These are phyloP conservation scores for Penicillium glabrum DNA, from an alignment of 2,329 filamentous ascomycete species.

Conservation along the genomic window DNA sequence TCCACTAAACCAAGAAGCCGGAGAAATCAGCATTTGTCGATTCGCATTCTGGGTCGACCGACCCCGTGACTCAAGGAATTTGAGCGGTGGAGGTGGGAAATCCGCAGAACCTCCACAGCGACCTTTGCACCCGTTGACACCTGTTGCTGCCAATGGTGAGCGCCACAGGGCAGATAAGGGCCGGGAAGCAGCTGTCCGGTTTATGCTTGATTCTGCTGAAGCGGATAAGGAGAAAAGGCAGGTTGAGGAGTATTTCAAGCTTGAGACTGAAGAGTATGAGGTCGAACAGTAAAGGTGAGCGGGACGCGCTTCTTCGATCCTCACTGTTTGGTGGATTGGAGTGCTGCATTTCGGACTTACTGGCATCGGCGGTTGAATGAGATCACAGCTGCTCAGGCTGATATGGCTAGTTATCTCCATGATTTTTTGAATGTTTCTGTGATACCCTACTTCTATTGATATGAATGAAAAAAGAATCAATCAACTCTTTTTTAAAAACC, in stretches of 20 bases:
- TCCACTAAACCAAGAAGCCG: conserved; percentile 76
- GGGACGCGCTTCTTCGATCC: neutral
- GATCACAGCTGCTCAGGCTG: neutral
- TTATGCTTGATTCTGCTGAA: conserved; percentile 79
- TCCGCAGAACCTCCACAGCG: conserved; percentile 13
- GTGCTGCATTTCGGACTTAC: neutral
- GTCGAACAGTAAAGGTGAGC: conserved; percentile 33
- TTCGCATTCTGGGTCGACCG: conserved; percentile 57
- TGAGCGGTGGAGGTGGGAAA: conserved; percentile 6
- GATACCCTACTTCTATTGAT: conserved; percentile 1
- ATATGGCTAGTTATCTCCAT: neutral
- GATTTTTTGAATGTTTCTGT: neutral
- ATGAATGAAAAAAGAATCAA: neutral
- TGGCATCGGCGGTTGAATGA: neutral
- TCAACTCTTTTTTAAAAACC: neutral
- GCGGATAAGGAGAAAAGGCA: conserved; percentile 69
- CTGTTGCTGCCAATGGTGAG: conserved; percentile 46
- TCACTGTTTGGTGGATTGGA: neutral
- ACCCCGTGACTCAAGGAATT: conserved; percentile 13
- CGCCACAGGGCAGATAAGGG: conserved; percentile 46
- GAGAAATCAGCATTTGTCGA: conserved; percentile 60
- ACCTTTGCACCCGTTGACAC: conserved; percentile 43
- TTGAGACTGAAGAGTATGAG: conserved; percentile 70
- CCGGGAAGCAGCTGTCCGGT: conserved; percentile 76
- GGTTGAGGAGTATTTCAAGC: conserved; percentile 67